Conservation (phyloP, 768 basidiomycete species). For the Dentipellis sp. region DNA sequence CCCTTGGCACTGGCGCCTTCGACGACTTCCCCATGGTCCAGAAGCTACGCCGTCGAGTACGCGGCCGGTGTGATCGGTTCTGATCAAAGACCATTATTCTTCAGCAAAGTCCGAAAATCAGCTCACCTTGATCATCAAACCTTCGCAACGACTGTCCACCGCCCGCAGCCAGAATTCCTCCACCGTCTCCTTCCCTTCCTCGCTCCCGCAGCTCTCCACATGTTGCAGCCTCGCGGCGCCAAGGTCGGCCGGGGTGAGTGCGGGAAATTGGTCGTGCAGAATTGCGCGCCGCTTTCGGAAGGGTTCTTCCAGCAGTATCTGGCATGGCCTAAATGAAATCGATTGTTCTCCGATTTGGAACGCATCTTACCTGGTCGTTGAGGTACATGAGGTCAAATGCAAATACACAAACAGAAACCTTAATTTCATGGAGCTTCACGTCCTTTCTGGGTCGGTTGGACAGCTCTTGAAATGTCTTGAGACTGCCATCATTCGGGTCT, state of each 20-base stretch:
- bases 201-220: conserved; percentile 64
- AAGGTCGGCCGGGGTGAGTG: conserved; percentile 33
- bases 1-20: conserved; percentile 28
- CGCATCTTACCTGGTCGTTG: conserved; percentile 56
- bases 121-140: conserved; percentile 85
- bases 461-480: conserved; percentile 81
- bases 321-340: conserved; percentile 6
- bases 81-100: conserved; percentile 7
- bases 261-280: conserved; percentile 54
- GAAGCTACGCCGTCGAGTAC: conserved; percentile 32
- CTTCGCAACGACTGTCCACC: conserved; percentile 74
- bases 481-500: conserved; percentile 47
- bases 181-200: conserved; percentile 49
- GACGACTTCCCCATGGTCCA: conserved; percentile 43
- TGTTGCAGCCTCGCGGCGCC: conserved; percentile 57
- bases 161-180: conserved; percentile 71
- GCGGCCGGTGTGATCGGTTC: neutral
- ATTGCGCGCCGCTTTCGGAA: conserved; percentile 65
- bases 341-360: conserved; percentile 4
- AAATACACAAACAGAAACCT: conserved; percentile 73
- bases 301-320: conserved; percentile 60
- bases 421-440: conserved; percentile 65
- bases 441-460: conserved; percentile 81
- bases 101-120: neutral
- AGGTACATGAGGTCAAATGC: conserved; percentile 87